Base-by-base conservation (phyloP, 306 rosid species). In the Bauhinia variegata region DNA sequence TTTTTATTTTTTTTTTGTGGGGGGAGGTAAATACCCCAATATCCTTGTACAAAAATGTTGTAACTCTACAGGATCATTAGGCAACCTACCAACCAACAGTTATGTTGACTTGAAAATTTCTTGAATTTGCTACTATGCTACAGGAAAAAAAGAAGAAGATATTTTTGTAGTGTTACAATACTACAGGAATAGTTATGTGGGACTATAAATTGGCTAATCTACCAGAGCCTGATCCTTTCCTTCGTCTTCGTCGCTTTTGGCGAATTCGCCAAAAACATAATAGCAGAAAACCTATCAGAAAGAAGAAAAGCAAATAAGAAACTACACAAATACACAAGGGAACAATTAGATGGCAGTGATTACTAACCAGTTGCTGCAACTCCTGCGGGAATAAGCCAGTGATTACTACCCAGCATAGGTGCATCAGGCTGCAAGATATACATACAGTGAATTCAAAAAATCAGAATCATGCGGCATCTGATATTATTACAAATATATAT, bases 221-320 rank as follows among this genome's bases (percentile, higher is more conserved):
- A 28, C 88, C 73, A 41, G 95, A 76, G 33, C 85, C 83, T 31
- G 96, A 75, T 70, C 77, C 88, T 82, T 88, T 93, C 75, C 91
- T 84, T 68, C 96, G 71, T 36, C 96, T 67, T 2, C 90, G 84
- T 11, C 96, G 87, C 82, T 73, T 93, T 80, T 90, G 96, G 65
- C 97, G 87, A 60, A 93, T 85, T 65, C 84, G 83, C 99, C 99
- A 93, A 69, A 83, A 90, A 79, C 91, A 79, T 72, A 88, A 75
- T 12, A 86, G 68, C 75, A 90, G 46, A 37, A 88, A 36, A 60
- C 99, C 97, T 93, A 36, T 6, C 63, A 28, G 46, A 62, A 31
- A 54, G 47, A 9, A 73, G 16, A 34, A 70, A 38, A 43, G 39
- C 18, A 33, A 54, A 63, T 19, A 65, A 62, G 34, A 0, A 9